Percentiles rank a stretch among this genome's conserved stretches.
These are phyloP conservation scores for Sanghuangporus baumii DNA, from an alignment of 1,284 basidiomycete species.

Conservation along the genomic window DNA sequence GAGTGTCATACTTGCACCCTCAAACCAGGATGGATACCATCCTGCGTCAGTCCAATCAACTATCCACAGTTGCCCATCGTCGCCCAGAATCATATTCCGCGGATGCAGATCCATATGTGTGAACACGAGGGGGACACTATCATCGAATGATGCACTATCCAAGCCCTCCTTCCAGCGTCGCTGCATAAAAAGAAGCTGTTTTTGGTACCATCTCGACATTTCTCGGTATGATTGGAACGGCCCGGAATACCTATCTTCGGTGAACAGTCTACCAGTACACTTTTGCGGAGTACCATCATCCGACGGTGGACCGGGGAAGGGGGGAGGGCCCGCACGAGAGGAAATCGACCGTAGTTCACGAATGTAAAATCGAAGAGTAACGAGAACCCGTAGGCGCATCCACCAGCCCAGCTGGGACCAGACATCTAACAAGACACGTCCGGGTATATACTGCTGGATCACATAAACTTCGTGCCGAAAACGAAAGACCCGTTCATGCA, in stretches of 20 bases:
- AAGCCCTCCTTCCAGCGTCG: neutral
- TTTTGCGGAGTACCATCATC: neutral
- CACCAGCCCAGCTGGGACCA: neutral
- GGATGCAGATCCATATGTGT: slow-evolving; percentile 25
- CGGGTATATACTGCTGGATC: neutral
- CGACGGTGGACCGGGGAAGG: neutral
- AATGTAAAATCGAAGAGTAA: neutral
- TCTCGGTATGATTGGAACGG: neutral
- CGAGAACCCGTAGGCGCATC: neutral
- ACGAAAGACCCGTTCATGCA: neutral
- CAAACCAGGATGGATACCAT: slow-evolving; percentile 29
- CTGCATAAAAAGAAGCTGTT: neutral
- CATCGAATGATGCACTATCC: slow-evolving; percentile 19
- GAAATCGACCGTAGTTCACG: neutral
- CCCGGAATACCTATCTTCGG: neutral
- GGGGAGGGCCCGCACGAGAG: neutral
- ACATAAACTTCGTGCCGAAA: neutral
- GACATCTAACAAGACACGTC: neutral
- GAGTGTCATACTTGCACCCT: slow-evolving; percentile 10
- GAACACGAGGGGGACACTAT: slow-evolving; percentile 26
- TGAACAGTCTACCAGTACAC: neutral
- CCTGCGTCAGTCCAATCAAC: slow-evolving; percentile 28
- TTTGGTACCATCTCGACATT: neutral
- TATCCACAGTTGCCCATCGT: slow-evolving; percentile 26
- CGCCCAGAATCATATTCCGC: slow-evolving; percentile 26